Base-by-base conservation (phyloP, 2,329 filamentous ascomycete genomes). In the Penicillium concentricum region DNA sequence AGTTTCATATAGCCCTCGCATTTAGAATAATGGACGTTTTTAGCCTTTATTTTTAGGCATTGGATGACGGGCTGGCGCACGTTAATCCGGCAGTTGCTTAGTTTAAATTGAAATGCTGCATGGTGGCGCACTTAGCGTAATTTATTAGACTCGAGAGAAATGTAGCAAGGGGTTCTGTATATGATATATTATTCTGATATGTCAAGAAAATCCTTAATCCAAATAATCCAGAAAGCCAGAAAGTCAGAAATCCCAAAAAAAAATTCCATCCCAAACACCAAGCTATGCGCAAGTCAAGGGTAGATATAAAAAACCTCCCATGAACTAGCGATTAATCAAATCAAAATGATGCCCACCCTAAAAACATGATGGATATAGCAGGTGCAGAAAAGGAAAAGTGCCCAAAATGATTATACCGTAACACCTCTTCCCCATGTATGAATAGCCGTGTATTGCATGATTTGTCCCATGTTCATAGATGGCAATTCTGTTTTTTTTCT, bases 281-380 rank as follows among this genome's bases (percentile, higher is more conserved):
- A 64, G 61, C 56, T 61, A 65, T 65, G 63, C 61, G 54, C 60
- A 54, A 42, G 37, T 41, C 9, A 46, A 34, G 37, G 39, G 41
- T 56, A 45, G 18, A 42, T 48, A 48, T 48, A 41, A 38, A 39
- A 38, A 39, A 43, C 4, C 18, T 13, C 47, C 16, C 18, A 22
- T 5, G 35, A 30, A 49, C 4, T 30, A 41, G 35, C 30, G 34
- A 51, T 26, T 35, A 34, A 24, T 9, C 15, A n/a, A 51, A 34
- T 24, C 16, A 39, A 34, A 53, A 48, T 24, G 10, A 39, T 46
- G 35, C 15, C 39, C 54, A 26, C 48, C 26, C 42, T 9, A 4
- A 18, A 43, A 47, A 10, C n/a, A 12, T 20, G 26, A 51, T 22
- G 35, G 44, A 35, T 28, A 43, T 26, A 50, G 13, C 32, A 39